phyloP scores from a whole-genome alignment of 1,284 basidiomycete species.

The Leccinum holopus region DNA sequence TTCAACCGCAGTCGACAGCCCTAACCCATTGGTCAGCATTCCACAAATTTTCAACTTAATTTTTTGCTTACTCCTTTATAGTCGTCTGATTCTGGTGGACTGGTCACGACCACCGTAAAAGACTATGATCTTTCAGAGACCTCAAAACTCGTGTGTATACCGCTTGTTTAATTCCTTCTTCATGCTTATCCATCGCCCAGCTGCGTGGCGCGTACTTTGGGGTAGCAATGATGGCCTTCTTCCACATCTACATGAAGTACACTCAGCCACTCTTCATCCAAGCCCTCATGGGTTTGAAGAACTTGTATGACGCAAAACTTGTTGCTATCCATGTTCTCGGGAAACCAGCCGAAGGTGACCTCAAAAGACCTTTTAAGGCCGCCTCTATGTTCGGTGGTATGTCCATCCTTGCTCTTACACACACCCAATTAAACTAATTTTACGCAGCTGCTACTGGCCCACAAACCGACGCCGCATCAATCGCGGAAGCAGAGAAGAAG shows the following conservation, averaged over 20 bases:
- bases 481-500: slow-evolving; percentile 86
- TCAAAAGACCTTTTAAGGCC: slow-evolving; percentile 91
- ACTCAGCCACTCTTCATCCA: slow-evolving; percentile 94
- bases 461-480: slow-evolving; percentile 81
- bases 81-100: slow-evolving; percentile 73
- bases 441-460: slow-evolving; percentile 51
- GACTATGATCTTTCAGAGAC: slow-evolving; percentile 93
- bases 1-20: slow-evolving; percentile 51
- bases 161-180: background rate
- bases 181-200: slow-evolving; percentile 33
- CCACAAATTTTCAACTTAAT: background rate
- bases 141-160: slow-evolving; percentile 75
- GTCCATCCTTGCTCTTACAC: slow-evolving; percentile 24
- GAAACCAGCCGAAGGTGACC: slow-evolving; percentile 78
- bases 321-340: slow-evolving; percentile 79
- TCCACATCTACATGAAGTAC: slow-evolving; percentile 87
- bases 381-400: slow-evolving; percentile 69
- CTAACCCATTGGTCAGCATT: slow-evolving; percentile 56
- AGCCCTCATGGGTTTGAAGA: slow-evolving; percentile 86
- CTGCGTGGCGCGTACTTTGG: slow-evolving; percentile 76
- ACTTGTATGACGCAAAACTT: slow-evolving; percentile 80
- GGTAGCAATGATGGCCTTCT: slow-evolving; percentile 84
- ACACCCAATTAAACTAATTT: background rate
- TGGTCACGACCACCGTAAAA: slow-evolving; percentile 88
- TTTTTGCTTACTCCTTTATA: slow-evolving; percentile 29